Conservation (phyloP, 2,329 filamentous ascomycete genomes). For the Thyridium curvatum region DNA sequence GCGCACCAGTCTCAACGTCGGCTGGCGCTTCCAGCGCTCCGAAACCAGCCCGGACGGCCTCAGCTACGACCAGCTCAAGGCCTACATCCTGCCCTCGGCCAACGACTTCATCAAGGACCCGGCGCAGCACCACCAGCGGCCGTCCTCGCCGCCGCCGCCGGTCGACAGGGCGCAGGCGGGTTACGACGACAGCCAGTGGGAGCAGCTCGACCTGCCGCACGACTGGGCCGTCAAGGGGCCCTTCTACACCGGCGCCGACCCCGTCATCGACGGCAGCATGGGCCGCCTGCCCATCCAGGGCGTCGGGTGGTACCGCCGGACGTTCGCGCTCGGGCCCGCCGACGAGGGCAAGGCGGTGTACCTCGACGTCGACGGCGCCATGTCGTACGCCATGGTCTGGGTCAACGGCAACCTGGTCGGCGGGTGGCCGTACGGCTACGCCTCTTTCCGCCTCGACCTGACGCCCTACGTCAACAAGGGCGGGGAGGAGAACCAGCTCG, state of each 20-base stretch:
- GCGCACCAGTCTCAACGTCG: constrained; percentile 23
- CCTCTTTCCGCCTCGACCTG: constrained; percentile 43
- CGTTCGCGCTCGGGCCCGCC: constrained; percentile 19
- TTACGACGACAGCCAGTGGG: constrained; percentile 32
- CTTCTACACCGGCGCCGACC: constrained; percentile 26
- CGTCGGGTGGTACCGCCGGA: constrained; percentile 45
- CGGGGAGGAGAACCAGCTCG: constrained; percentile 32
- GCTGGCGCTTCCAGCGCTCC: constrained; percentile 27
- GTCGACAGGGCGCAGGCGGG: constrained; percentile 3
- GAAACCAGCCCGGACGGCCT: constrained; percentile 23
- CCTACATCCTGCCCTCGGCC: constrained; percentile 10
- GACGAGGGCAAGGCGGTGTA: constrained; percentile 31
- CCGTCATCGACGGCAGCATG: constrained; percentile 29
- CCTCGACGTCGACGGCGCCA: constrained; percentile 43
- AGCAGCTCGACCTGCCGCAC: constrained; percentile 34
- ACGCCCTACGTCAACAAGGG: constrained; percentile 28
- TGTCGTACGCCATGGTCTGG: constrained; percentile 44
- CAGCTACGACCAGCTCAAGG: constrained; percentile 21
- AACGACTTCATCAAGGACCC: constrained; percentile 8
- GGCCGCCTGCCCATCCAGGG: constrained; percentile 40
- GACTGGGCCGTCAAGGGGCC: constrained; percentile 43
- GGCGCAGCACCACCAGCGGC: constrained; percentile 1
- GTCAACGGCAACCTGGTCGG: constrained; percentile 41
- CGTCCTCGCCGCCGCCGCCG: constrained; percentile 1
- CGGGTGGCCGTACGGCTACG: constrained; percentile 44